Conservation (phyloP, 768 basidiomycete species). For the Vararia minispora region DNA sequence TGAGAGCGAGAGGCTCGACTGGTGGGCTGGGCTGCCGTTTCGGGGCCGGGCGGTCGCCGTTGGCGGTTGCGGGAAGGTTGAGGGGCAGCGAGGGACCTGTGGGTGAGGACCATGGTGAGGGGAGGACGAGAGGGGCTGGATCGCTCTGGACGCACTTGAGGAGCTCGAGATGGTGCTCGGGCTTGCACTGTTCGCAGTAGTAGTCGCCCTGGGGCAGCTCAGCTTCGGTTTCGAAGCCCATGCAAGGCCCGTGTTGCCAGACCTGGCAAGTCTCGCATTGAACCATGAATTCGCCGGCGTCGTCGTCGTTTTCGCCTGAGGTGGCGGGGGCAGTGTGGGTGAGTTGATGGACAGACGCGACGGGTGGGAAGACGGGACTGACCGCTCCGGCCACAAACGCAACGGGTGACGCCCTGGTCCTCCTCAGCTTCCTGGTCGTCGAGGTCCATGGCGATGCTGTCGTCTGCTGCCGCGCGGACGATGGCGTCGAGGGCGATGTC, state of each 20-base stretch:
- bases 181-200: conserved; percentile 88
- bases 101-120: conserved; percentile 8
- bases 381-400: conserved; percentile 80
- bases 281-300: conserved; percentile 94
- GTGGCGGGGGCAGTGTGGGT: conserved; percentile 15
- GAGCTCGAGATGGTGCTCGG: conserved; percentile 74
- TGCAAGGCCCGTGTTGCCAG: conserved; percentile 97
- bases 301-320: conserved; percentile 56
- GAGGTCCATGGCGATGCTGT: conserved; percentile 21
- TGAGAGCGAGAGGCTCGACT: conserved; percentile 66
- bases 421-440: conserved; percentile 44
- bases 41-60: conserved; percentile 37
- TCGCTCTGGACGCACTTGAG: conserved; percentile 46
- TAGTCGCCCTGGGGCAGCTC: conserved; percentile 72
- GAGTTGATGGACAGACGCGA: conserved; percentile 11
- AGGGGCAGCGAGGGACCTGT: conserved; percentile 52
- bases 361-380: conserved; percentile 20
- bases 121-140: conserved; percentile 12
- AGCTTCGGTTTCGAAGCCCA: conserved; percentile 79
- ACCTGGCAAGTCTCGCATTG: conserved; percentile 95
- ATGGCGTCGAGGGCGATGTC: conserved; percentile 19
- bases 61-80: conserved; percentile 57
- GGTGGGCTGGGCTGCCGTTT: conserved; percentile 21
- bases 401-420: conserved; percentile 61
- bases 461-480: conserved; percentile 18